These are phyloP conservation scores for Monosporascus cannonballus DNA, from an alignment of 2,329 filamentous ascomycete genomes.

Conservation along the genomic window DNA sequence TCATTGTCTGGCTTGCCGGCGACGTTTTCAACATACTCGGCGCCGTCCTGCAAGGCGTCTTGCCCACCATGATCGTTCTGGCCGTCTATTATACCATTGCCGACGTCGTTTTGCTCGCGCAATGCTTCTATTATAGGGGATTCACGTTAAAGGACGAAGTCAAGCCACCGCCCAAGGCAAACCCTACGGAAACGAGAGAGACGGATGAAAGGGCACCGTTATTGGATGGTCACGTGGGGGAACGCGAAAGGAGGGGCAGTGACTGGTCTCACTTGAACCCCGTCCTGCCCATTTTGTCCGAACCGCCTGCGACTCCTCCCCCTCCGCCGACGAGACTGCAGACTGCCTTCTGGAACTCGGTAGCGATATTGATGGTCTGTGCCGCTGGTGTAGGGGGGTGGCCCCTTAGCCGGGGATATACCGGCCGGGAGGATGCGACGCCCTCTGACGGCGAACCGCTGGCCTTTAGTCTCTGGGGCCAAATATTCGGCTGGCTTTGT, in stretches of 20 bases:
- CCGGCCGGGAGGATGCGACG: slow-evolving; percentile 27
- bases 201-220: slow-evolving; percentile 49
- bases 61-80: slow-evolving; percentile 93
- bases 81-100: slow-evolving; percentile 90
- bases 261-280: slow-evolving; percentile 67
- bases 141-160: slow-evolving; percentile 61
- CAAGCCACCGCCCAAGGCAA: slow-evolving; percentile 32
- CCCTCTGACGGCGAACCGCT: slow-evolving; percentile 43
- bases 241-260: slow-evolving; percentile 42
- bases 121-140: slow-evolving; percentile 94
- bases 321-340: slow-evolving; percentile 47
- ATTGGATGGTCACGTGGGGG: slow-evolving; percentile 36
- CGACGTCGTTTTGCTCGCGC: slow-evolving; percentile 78
- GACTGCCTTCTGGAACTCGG: slow-evolving; percentile 63
- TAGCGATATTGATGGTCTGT: slow-evolving; percentile 75
- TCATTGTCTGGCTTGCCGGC: slow-evolving; percentile 86
- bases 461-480: slow-evolving; percentile 69
- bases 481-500: slow-evolving; percentile 91
- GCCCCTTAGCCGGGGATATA: slow-evolving; percentile 60
- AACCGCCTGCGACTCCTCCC: slow-evolving; percentile 35
- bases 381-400: slow-evolving; percentile 79
- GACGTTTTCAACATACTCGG: slow-evolving; percentile 97
- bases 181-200: slow-evolving; percentile 27
- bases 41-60: slow-evolving; percentile 81
- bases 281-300: slow-evolving; percentile 66